These are phyloP conservation scores for Castanospermum australe DNA, from an alignment of 306 rosid species.

Conservation along the genomic window DNA sequence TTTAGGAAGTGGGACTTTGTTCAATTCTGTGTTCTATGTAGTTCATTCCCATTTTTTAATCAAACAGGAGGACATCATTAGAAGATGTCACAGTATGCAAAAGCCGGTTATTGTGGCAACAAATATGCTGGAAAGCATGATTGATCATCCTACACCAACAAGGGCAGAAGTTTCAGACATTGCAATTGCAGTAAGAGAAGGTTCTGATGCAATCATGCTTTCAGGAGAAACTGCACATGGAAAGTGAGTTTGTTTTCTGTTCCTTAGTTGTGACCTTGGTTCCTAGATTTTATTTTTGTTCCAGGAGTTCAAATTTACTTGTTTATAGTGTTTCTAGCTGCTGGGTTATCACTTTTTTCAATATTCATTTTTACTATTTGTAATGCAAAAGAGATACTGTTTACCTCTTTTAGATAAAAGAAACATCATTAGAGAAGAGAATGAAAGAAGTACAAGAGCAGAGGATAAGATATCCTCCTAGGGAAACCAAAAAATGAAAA, in stretches of 20 bases:
- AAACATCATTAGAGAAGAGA: slow-evolving; percentile 1
- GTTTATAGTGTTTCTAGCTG: no score
- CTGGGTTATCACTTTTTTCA: not conserved
- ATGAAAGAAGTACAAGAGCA: not conserved
- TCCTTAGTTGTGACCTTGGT: slow-evolving; percentile 22
- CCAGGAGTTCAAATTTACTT: not conserved
- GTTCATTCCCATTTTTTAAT: slow-evolving; percentile 25
- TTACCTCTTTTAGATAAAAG: not conserved
- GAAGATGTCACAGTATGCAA: slow-evolving; percentile 77
- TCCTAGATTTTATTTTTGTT: not conserved
- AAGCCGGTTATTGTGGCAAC: slow-evolving; percentile 98
- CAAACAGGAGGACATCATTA: slow-evolving; percentile 81
- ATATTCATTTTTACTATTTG: not conserved
- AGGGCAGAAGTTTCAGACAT: slow-evolving; percentile 98
- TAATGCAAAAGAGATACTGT: not conserved
- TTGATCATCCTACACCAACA: slow-evolving; percentile 91
- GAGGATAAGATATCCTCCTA: not conserved
- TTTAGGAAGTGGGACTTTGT: slow-evolving; percentile 14
- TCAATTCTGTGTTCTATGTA: slow-evolving; percentile 11
- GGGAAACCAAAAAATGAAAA: not conserved
- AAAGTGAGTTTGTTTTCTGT: slow-evolving; percentile 56
- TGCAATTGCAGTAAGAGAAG: slow-evolving; percentile 92
- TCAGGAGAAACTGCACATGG: slow-evolving; percentile 99
- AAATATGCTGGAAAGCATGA: slow-evolving; percentile 99
- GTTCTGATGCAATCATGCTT: slow-evolving; percentile 97